A percentile compares a stretch with the other conserved stretches of the same genome.
Conservation (phyloP, 306 rosid species). For the Cucurbita maxima region DNA sequence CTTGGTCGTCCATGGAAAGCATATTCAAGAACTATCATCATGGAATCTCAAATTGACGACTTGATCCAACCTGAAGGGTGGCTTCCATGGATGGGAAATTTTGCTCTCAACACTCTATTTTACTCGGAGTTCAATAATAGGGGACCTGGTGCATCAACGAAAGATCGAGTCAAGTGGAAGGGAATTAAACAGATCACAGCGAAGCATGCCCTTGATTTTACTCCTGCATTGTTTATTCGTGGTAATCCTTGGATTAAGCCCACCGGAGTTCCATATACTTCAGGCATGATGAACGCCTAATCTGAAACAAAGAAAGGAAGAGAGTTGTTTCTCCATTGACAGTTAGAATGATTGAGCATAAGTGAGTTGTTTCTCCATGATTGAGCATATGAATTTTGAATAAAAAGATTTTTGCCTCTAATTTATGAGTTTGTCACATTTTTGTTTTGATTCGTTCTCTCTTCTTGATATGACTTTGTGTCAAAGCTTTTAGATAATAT, state of each 20-base stretch:
- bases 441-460: too few relatives aligned
- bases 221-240: conserved; percentile 20
- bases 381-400: too few relatives aligned
- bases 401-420: too few relatives aligned
- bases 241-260: conserved; percentile 42
- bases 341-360: too few relatives aligned
- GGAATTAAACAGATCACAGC: conserved; percentile 18
- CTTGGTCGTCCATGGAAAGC: conserved; percentile 61
- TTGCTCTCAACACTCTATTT: conserved; percentile 19
- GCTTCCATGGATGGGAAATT: conserved; percentile 29
- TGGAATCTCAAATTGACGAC: conserved; percentile 33
- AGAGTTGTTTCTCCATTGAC: too few relatives aligned
- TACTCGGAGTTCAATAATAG: conserved; percentile 31
- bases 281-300: conserved; percentile 3
- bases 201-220: conserved; percentile 14
- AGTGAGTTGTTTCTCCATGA: too few relatives aligned
- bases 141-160: conserved; percentile 28
- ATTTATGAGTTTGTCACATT: too few relatives aligned
- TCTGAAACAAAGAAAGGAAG: neutral
- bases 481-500: too few relatives aligned
- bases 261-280: conserved; percentile 25
- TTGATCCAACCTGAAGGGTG: conserved; percentile 36
- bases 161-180: conserved; percentile 33
- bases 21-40: conserved; percentile 41
- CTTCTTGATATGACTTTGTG: too few relatives aligned